Conservation (phyloP, 352 stramenopile genomes). For the Phytophthora colocasiae region DNA sequence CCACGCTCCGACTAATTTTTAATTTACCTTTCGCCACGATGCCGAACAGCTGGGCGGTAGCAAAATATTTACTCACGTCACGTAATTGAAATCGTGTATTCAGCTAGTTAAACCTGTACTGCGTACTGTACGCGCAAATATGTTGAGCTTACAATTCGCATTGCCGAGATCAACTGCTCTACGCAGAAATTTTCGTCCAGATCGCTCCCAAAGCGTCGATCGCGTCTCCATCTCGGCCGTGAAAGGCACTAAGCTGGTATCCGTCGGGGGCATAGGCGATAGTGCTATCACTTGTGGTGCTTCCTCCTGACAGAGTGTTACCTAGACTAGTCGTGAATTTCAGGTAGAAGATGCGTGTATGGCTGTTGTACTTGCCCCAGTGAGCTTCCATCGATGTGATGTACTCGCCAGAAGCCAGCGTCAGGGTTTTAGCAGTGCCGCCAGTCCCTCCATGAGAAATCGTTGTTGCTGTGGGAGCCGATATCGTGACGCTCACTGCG, state of each 20-base stretch:
- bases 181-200: conserved; percentile 50
- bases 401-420: conserved; percentile 49
- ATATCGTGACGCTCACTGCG: conserved; percentile 44
- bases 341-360: conserved; percentile 59
- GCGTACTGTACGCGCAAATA: too few species aligned
- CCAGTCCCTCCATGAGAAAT: conserved; percentile 49
- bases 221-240: conserved; percentile 48
- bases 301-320: conserved; percentile 34
- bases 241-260: conserved; percentile 59
- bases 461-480: conserved; percentile 26
- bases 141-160: too few species aligned
- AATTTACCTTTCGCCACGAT: too few species aligned
- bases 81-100: neutral
- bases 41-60: neutral
- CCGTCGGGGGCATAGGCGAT: conserved; percentile 43
- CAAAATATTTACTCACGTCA: neutral
- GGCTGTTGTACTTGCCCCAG: conserved; percentile 44
- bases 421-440: conserved; percentile 41
- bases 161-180: neutral
- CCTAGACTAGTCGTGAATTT: conserved; percentile 47
- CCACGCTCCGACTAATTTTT: too few species aligned
- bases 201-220: conserved; percentile 55
- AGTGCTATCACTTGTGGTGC: conserved; percentile 38
- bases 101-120: too few species aligned
- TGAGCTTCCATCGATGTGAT: conserved; percentile 52